Evolutionary conservation across 768 basidiomycete genomes (phyloP).

Genomic region (Brasilioporus rufonigricans): DNA sequence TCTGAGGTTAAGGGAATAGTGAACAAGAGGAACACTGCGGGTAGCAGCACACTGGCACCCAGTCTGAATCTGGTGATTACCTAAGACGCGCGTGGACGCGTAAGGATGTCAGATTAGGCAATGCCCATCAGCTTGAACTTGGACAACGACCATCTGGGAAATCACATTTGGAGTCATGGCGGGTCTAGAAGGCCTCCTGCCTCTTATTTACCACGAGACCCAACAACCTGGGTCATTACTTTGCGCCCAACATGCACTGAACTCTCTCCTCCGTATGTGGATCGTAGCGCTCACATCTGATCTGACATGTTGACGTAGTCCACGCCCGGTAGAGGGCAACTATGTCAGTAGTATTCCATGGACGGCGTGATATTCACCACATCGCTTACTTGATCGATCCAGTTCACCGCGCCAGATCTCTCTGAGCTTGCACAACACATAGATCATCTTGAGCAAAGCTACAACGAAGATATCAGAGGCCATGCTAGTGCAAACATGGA

Average conservation of each 20-base stretch:
- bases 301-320: conserved; percentile 35
- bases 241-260: conserved; percentile 86
- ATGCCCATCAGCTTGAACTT: conserved; percentile 4
- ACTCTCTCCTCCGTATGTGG: conserved; percentile 66
- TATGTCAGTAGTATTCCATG: conserved; percentile 40
- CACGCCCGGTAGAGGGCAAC: conserved; percentile 38
- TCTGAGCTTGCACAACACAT: conserved; percentile 68
- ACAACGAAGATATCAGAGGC: conserved; percentile 46
- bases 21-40: neutral
- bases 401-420: conserved; percentile 82
- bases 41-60: neutral
- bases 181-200: conserved; percentile 50
- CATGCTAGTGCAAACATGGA: conserved; percentile 79
- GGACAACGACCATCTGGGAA: conserved; percentile 14
- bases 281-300: conserved; percentile 36
- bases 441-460: conserved; percentile 63
- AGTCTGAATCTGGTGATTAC: conserved; percentile 19
- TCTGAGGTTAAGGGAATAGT: conserved; percentile 3
- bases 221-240: conserved; percentile 80
- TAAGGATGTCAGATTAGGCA: conserved; percentile 20
- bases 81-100: conserved; percentile 35
- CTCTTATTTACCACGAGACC: conserved; percentile 72
- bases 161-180: conserved; percentile 43
- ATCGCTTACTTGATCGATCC: conserved; percentile 15
- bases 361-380: neutral